Evolutionary conservation across 176 grass and related monocot genomes (phyloP).

Genomic region (Triticum monococcum): DNA sequence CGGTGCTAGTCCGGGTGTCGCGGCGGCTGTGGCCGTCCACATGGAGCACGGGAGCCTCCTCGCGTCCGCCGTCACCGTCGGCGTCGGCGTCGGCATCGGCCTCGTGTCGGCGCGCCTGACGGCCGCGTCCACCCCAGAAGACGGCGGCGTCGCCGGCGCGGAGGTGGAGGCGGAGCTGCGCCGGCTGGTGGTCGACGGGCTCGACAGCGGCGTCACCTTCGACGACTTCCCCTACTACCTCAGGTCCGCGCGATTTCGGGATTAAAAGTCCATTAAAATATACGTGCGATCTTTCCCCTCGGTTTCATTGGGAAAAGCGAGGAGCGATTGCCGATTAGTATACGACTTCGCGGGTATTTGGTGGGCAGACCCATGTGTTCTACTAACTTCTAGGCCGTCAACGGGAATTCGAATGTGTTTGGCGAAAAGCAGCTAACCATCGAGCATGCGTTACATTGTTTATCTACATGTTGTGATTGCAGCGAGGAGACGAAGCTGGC

Average conservation of each 20-base stretch:
- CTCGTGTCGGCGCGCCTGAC: constrained; percentile 25
- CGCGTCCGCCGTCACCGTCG: constrained; percentile 14
- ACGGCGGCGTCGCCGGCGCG: neutral
- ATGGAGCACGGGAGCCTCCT: constrained; percentile 32
- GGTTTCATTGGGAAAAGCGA: neutral
- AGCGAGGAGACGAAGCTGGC: constrained; percentile 56
- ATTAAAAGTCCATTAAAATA: neutral
- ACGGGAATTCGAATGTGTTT: neutral
- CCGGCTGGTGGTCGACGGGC: constrained; percentile 49
- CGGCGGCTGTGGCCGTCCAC: neutral
- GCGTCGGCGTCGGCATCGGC: constrained; percentile 35
- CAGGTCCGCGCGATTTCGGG: constrained; percentile 25
- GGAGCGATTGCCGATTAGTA: neutral
- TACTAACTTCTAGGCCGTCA: neutral
- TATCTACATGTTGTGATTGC: constrained; percentile 27
- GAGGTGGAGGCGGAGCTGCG: constrained; percentile 52
- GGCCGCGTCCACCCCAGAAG: neutral
- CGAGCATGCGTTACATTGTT: constrained; percentile 6
- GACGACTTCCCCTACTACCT: constrained; percentile 78
- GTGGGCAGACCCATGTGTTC: constrained; percentile 7
- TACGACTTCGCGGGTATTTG: neutral
- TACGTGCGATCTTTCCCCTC: neutral
- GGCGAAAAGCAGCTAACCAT: constrained; percentile 19
- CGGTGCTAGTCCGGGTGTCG: neutral
- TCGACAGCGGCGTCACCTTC: constrained; percentile 54